These are phyloP conservation scores for Poa annua DNA, from an alignment of 176 grass and related monocot species.

Conservation along the genomic window DNA sequence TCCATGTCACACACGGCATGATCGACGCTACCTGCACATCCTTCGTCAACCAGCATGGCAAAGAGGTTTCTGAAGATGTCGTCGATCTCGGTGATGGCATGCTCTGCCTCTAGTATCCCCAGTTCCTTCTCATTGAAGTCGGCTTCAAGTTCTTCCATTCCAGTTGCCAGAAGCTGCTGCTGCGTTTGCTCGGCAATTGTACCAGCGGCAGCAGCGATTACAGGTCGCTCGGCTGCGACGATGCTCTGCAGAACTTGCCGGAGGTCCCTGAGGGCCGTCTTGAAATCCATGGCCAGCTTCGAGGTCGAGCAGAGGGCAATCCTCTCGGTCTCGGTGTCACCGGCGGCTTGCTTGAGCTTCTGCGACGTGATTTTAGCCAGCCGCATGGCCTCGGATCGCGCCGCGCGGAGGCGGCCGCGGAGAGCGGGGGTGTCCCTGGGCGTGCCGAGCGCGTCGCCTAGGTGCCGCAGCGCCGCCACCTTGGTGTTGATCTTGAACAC, in stretches of 20 bases:
- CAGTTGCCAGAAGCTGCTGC: conserved; percentile 33
- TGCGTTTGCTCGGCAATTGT: background rate
- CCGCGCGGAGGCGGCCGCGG: conserved; percentile 53
- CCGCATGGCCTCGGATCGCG: conserved; percentile 48
- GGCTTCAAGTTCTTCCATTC: conserved; percentile 50
- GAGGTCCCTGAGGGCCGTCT: conserved; percentile 59
- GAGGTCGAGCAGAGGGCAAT: conserved; percentile 45
- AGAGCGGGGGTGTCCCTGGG: conserved; percentile 54
- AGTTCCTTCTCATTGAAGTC: conserved; percentile 61
- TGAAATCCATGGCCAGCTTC: conserved; percentile 59
- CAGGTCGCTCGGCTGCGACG: conserved; percentile 45
- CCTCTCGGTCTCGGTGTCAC: background rate
- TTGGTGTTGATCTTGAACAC: conserved; percentile 85
- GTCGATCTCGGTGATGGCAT: conserved; percentile 59
- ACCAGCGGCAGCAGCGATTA: background rate
- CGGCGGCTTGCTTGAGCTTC: conserved; percentile 35
- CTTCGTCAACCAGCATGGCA: conserved; percentile 42
- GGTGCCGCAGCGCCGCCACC: conserved; percentile 56
- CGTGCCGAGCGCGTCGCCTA: conserved; percentile 55
- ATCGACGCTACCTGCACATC: conserved; percentile 42
- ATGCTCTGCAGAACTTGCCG: conserved; percentile 47
- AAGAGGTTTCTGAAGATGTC: conserved; percentile 64
- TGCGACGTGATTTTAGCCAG: conserved; percentile 60
- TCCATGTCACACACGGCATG: conserved; percentile 48
- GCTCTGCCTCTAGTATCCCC: conserved; percentile 63